Evolutionary conservation across 78 protist genomes (phyloP).

Genomic region (Guillardia theta): DNA sequence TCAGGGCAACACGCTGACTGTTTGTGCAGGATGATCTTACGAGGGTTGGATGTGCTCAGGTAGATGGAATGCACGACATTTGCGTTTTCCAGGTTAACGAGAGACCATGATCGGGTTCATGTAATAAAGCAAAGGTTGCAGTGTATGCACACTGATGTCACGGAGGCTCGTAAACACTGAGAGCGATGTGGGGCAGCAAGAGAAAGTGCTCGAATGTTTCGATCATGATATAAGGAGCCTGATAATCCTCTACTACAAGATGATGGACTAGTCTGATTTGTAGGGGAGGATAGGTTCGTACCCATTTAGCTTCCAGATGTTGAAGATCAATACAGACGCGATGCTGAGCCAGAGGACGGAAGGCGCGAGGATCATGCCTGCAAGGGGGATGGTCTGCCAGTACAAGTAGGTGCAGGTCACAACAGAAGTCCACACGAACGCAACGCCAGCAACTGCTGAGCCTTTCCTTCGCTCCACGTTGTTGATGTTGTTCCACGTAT

Average conservation of each 20-base stretch:
- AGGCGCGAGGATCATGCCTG: not conserved
- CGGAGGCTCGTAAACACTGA: not conserved
- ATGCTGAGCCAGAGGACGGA: not conserved
- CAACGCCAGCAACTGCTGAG: not conserved
- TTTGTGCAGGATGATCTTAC: not conserved
- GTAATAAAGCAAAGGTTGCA: too few relatives aligned
- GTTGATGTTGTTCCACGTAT: not conserved
- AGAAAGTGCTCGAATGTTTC: not conserved
- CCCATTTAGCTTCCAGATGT: not conserved
- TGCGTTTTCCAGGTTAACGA: conserved; percentile 40
- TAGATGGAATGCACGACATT: conserved; percentile 6
- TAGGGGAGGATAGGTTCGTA: not conserved
- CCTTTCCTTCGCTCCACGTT: not conserved
- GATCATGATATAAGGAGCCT: not conserved
- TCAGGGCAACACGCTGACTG: too few relatives aligned
- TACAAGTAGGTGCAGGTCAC: not conserved
- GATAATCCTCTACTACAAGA: not conserved
- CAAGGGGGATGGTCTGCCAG: not conserved
- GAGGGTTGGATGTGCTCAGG: conserved; percentile 11
- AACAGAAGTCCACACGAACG: not conserved
- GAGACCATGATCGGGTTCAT: not conserved
- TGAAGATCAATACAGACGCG: not conserved
- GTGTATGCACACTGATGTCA: not conserved
- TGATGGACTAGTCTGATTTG: not conserved
- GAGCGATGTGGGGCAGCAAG: not conserved